Evolutionary conservation across 345 rosid species (phyloP).

Genomic region (Nasturtium officinale): DNA sequence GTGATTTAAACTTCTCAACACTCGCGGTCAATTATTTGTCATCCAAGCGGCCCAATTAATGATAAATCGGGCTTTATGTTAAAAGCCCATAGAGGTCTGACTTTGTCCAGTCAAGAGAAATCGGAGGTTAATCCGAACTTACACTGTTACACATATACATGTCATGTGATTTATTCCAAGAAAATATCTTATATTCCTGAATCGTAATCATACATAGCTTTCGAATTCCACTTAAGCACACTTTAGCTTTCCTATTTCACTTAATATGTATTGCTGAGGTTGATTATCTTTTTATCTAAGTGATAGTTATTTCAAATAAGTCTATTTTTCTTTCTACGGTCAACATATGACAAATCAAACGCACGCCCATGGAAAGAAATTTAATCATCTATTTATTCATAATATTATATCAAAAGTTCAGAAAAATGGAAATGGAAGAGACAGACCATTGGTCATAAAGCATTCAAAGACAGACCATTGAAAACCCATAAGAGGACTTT

Average conservation of each 20-base stretch:
- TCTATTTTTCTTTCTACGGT: background rate
- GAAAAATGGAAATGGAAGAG: background rate
- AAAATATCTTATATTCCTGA: background rate
- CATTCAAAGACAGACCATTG: background rate
- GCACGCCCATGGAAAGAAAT: background rate
- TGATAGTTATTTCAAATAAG: background rate
- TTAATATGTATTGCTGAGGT: background rate
- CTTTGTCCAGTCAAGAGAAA: background rate
- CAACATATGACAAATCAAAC: background rate
- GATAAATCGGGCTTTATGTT: background rate
- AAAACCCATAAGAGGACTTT: background rate
- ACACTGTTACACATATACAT: background rate
- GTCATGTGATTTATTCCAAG: background rate
- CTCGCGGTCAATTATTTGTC: background rate
- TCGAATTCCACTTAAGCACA: background rate
- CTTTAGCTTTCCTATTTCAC: background rate
- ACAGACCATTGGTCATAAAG: background rate
- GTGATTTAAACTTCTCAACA: slow-evolving; percentile 34
- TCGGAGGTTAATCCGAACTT: background rate
- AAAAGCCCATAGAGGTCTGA: background rate
- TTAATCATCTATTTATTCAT: background rate
- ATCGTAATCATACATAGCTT: background rate
- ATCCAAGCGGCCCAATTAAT: background rate
- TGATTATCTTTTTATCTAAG: background rate
- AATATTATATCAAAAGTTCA: background rate